Conservation (phyloP, 805 yeast genomes). For the Kodamaea nitidulidarum region DNA sequence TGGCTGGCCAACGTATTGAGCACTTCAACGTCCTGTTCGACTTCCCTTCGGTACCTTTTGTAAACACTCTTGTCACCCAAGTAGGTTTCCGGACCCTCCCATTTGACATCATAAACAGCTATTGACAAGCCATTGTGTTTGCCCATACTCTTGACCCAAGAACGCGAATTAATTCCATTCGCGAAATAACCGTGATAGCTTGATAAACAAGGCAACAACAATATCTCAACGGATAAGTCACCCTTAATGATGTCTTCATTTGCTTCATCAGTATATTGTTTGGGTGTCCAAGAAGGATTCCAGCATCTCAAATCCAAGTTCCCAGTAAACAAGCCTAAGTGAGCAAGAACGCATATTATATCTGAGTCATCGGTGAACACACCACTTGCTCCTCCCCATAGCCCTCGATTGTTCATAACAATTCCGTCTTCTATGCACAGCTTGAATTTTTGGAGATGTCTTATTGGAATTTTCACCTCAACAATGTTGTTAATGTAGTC, state of each 20-base stretch:
- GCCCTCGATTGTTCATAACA: slow-evolving; percentile 30
- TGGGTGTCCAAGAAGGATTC: slow-evolving; percentile 27
- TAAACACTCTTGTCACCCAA: slow-evolving; percentile 25
- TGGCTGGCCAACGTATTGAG: slow-evolving; percentile 13
- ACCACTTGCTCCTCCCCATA: slow-evolving; percentile 84
- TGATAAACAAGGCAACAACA: slow-evolving; percentile 67
- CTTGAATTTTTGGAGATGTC: slow-evolving; percentile 35
- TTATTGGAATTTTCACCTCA: slow-evolving; percentile 53
- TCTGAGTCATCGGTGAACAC: slow-evolving; percentile 94
- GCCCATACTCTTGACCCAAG: slow-evolving; percentile 48
- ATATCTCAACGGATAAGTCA: slow-evolving; percentile 55
- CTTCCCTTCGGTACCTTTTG: slow-evolving; percentile 27
- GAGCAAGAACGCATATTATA: slow-evolving; percentile 67
- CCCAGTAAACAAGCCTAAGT: slow-evolving; percentile 60
- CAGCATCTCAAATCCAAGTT: slow-evolving; percentile 28
- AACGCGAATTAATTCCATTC: slow-evolving; percentile 68
- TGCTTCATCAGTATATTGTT: slow-evolving; percentile 5
- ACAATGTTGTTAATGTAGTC: slow-evolving; percentile 45
- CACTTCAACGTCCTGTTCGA: slow-evolving; percentile 19
- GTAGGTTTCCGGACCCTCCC: slow-evolving; percentile 37
- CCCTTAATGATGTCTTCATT: slow-evolving; percentile 16
- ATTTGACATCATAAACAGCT: slow-evolving; percentile 54
- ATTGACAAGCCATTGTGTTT: slow-evolving; percentile 78
- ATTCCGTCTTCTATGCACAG: slow-evolving; percentile 34
- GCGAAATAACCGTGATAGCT: slow-evolving; percentile 61